These are phyloP conservation scores for Podospora conica DNA, from an alignment of 495 filamentous ascomycete species.

Conservation along the genomic window DNA sequence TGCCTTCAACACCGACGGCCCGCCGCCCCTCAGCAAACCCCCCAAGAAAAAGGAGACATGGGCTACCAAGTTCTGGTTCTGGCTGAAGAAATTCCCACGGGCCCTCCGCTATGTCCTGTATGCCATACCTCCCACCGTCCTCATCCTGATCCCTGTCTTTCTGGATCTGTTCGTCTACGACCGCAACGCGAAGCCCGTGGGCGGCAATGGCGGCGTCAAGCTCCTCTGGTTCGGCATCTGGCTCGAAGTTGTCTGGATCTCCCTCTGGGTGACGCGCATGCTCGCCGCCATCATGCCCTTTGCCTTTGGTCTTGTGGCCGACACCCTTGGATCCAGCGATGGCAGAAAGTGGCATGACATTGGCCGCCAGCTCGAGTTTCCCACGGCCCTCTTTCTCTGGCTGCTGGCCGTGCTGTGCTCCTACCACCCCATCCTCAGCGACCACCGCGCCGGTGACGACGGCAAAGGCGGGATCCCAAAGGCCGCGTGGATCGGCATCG, in stretches of 20 bases:
- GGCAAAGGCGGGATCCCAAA: conserved; percentile 45
- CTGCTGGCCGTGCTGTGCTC: conserved; percentile 73
- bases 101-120: conserved; percentile 83
- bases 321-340: conserved; percentile 73
- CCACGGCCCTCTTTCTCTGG: conserved; percentile 87
- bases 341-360: conserved; percentile 92
- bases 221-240: conserved; percentile 92
- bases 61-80: conserved; percentile 41
- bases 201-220: conserved; percentile 68
- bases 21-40: conserved; percentile 39
- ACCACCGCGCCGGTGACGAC: conserved; percentile 54
- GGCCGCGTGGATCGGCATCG: conserved; percentile 63
- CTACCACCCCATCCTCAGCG: conserved; percentile 63
- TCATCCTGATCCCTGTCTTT: conserved; percentile 77
- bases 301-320: conserved; percentile 58
- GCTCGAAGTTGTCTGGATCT: conserved; percentile 90
- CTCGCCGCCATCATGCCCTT: conserved; percentile 68
- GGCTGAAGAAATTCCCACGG: conserved; percentile 66
- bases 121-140: conserved; percentile 64
- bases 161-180: conserved; percentile 64
- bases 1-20: conserved; percentile 62
- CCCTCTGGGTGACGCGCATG: conserved; percentile 79
- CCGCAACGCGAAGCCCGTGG: conserved; percentile 29
- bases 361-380: conserved; percentile 78
- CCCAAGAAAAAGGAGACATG: conserved; percentile 60